Evolutionary conservation across 2,329 filamentous ascomycete genomes (phyloP), one percentile per base, ranked within the genome.

Genomic region (Metarhizium guizhouense): DNA sequence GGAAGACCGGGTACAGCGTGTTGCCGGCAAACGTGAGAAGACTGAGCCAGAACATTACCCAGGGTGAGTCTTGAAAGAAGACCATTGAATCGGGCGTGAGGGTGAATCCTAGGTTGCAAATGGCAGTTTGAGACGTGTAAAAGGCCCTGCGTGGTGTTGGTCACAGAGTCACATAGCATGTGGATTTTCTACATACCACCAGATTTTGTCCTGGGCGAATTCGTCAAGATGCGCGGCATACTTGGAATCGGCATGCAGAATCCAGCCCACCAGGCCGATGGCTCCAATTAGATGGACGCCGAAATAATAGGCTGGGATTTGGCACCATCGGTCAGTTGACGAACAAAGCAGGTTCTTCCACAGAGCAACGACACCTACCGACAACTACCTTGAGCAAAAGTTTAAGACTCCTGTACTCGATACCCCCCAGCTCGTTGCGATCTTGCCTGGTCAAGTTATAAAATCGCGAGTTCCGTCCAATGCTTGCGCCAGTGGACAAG

Each of bases 1-100:
- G 72, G 53, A 84, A 74, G 20, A 82, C 69, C 0, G 83, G 83
- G 56, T 83, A 86, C 50, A 73, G 74, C 0, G 79, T 82, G 54
- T 81, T 79, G 2, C 79, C 80, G 0, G 76, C 75, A 6, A 80
- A 72, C 3, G 78, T 77, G 2, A 81, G 60, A 14, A 76, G 67
- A 3, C 70, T 72, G 68, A 80, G 76, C 51, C 79, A 65, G 54
- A 81, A 62, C 56, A 81, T 68, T 2, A 68, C 70, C 58, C 65
- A 71, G 1, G 65, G 68, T 0, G 76, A 74, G 45, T 74, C 72
- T 50, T 69, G 71, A 60, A 80, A 80, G 1, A 67, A 67, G 10
- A 77, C 65, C 76, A 80, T 79, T 2, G 78, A 81, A 54, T 81
- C 76, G 0, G 80, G 77, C 0, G 80, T 78, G 8, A 83, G 68